These are phyloP conservation scores for Albizia julibrissin DNA, from an alignment of 306 rosid species.

Conservation along the genomic window DNA sequence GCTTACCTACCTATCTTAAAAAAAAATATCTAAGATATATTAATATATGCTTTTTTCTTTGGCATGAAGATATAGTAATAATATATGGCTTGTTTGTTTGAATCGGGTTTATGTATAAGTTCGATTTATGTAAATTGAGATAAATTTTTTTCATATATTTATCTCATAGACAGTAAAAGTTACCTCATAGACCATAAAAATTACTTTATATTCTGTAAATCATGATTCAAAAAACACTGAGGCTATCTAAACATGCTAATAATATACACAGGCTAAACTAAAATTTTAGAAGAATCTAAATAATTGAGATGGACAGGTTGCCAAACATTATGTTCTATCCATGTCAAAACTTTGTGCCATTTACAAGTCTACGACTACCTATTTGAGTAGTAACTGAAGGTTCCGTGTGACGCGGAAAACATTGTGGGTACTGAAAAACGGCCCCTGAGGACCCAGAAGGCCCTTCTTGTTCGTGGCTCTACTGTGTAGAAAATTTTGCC, in stretches of 20 bases:
- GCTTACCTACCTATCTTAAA: neutral
- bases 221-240: no score
- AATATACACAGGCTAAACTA: neutral
- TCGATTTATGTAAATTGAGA: no score
- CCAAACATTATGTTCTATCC: neutral
- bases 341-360: neutral
- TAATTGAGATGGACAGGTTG: neutral
- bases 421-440: neutral
- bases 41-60: neutral
- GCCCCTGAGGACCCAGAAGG: neutral
- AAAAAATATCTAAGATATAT: neutral
- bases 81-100: no score
- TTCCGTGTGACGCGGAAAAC: neutral
- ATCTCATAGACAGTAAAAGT: no score
- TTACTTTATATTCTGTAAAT: no score
- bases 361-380: neutral
- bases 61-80: neutral
- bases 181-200: no score
- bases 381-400: neutral
- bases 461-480: neutral
- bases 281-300: neutral
- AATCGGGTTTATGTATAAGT: no score
- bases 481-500: no score
- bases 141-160: no score
- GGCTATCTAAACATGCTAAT: no score